These are phyloP conservation scores for Cicer arietinum DNA, from an alignment of 306 rosid genomes.

Conservation along the genomic window DNA sequence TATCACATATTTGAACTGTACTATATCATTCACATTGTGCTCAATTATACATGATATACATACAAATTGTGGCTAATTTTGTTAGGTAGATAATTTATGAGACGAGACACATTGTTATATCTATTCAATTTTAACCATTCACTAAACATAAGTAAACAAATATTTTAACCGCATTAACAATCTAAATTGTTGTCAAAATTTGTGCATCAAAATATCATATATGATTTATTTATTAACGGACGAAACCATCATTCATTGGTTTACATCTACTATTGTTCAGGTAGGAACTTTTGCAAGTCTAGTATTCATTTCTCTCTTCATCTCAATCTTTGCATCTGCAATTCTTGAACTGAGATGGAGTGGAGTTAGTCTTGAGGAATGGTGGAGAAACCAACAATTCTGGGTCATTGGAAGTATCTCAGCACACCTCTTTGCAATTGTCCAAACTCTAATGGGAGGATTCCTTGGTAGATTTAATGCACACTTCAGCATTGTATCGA, in stretches of 20 bases:
- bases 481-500: slow-evolving; percentile 74
- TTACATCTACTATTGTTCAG: slow-evolving; percentile 53
- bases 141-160: too few relatives aligned
- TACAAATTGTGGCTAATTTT: too few relatives aligned
- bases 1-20: too few relatives aligned
- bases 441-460: slow-evolving; percentile 71
- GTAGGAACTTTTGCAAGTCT: slow-evolving; percentile 88
- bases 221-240: slow-evolving; percentile 9
- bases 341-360: slow-evolving; percentile 97
- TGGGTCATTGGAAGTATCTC: slow-evolving; percentile 98
- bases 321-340: slow-evolving; percentile 75
- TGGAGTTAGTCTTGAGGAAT: slow-evolving; percentile 92
- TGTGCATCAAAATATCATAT: too few relatives aligned
- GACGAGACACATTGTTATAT: too few relatives aligned
- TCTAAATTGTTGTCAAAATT: too few relatives aligned
- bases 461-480: slow-evolving; percentile 65
- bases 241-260: slow-evolving; percentile 16
- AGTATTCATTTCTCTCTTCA: slow-evolving; percentile 72
- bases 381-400: slow-evolving; percentile 99
- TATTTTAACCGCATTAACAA: too few relatives aligned
- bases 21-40: too few relatives aligned
- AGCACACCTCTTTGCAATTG: slow-evolving; percentile 81
- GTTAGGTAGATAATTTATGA: too few relatives aligned
- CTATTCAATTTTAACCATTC: too few relatives aligned
- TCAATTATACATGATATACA: too few relatives aligned